Evolutionary conservation across 1,139 yeast genomes (phyloP).

Genomic region (Saccharomyces hybrid): DNA sequence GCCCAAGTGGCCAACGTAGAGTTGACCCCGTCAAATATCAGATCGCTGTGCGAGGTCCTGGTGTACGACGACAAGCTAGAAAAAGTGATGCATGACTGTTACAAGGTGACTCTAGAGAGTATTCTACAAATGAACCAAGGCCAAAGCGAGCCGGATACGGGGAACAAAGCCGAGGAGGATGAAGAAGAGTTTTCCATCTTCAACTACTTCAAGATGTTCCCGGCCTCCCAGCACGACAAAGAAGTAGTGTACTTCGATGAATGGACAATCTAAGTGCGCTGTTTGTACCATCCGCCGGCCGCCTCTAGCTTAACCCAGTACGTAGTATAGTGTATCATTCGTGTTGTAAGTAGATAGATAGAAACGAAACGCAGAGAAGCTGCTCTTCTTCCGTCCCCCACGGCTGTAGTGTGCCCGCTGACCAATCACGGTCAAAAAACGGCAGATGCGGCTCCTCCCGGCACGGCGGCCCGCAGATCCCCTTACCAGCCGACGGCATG

Average conservation of each 20-base stretch:
- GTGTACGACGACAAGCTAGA: constrained; percentile 84
- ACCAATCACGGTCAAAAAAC: not conserved
- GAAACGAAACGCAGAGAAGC: not conserved
- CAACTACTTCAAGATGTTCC: constrained; percentile 30
- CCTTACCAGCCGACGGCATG: not conserved
- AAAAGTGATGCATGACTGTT: constrained; percentile 46
- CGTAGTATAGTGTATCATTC: not conserved
- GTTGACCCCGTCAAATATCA: constrained; percentile 62
- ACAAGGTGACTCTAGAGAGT: constrained; percentile 50
- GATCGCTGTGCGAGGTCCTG: constrained; percentile 80
- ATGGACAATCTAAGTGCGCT: constrained; percentile 23
- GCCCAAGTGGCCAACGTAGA: constrained; percentile 80
- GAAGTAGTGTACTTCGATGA: constrained; percentile 37
- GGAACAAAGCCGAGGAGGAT: constrained; percentile 18
- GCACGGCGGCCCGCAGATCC: not conserved
- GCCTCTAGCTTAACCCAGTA: constrained; percentile 1
- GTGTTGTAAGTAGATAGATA: constrained; percentile 1
- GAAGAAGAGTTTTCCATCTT: constrained; percentile 34
- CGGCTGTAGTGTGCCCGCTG: not conserved
- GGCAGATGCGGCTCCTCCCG: not conserved
- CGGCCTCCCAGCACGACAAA: constrained; percentile 31
- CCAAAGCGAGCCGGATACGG: constrained; percentile 6
- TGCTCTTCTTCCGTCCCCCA: not conserved
- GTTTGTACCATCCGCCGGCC: too few relatives aligned
- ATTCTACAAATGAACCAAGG: constrained; percentile 32